Evolutionary conservation across 257 asterid genomes (phyloP).

Genomic region (Primulina huaijiensis): DNA sequence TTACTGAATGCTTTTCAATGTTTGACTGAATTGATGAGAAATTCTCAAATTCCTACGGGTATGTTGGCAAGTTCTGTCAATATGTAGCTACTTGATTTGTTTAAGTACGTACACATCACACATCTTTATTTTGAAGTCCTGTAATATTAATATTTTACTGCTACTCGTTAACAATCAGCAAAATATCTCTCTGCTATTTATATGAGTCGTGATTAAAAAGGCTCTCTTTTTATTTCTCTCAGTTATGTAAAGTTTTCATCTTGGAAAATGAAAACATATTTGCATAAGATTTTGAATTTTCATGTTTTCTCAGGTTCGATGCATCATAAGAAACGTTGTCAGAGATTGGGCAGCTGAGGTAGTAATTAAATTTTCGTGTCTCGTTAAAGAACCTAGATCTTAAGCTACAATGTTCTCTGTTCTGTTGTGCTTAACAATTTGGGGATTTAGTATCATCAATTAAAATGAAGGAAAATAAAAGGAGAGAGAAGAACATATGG

Average conservation of each 20-base stretch:
- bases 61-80: constrained; percentile 4
- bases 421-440: not conserved
- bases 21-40: constrained; percentile 13
- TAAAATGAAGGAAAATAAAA: constrained; percentile 13
- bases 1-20: not conserved
- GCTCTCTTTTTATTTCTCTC: not conserved
- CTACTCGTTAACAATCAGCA: not conserved
- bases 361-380: constrained; percentile 26
- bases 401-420: constrained; percentile 2
- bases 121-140: constrained; percentile 21
- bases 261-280: not conserved
- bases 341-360: constrained; percentile 99
- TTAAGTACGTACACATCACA: not conserved
- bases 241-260: not conserved
- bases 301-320: constrained; percentile 62
- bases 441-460: not conserved
- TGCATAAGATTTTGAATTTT: not conserved
- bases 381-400: constrained; percentile 14
- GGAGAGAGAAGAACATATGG: not conserved
- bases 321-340: constrained; percentile 90
- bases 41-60: not conserved
- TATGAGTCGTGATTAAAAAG: not conserved
- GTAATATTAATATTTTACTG: constrained; percentile 2
- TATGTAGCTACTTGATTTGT: constrained; percentile 10
- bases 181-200: constrained; percentile 15